Evolutionary conservation across 106 monocot genomes (phyloP).

Genomic region (Dendrobium catenatum): DNA sequence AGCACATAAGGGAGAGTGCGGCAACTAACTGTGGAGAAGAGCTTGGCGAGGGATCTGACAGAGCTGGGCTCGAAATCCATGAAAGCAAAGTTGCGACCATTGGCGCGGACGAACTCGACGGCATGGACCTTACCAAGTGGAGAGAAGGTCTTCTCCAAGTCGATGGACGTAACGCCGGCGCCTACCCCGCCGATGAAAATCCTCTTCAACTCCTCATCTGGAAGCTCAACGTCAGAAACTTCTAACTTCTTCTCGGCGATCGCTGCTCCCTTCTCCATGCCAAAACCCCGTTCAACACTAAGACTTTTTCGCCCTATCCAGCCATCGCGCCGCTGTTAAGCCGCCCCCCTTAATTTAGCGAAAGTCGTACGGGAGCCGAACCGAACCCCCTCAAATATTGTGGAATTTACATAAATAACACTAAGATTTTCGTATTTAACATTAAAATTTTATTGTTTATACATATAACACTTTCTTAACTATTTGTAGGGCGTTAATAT

Average conservation of each 20-base stretch:
- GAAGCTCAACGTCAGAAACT: not conserved
- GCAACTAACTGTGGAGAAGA: constrained; percentile 70
- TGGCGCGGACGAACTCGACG: constrained; percentile 62
- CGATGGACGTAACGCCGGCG: constrained; percentile 37
- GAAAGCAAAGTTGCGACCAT: constrained; percentile 70
- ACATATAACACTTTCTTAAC: not conserved
- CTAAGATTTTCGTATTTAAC: not conserved
- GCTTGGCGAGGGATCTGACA: constrained; percentile 65
- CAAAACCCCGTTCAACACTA: not conserved
- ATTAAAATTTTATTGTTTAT: not conserved
- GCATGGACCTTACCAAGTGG: constrained; percentile 43
- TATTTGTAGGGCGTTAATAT: too few relatives aligned
- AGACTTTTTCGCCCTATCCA: too few relatives aligned
- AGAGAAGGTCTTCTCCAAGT: constrained; percentile 63
- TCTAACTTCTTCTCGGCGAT: not conserved
- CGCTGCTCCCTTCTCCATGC: not conserved
- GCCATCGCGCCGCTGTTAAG: not conserved
- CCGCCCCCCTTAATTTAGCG: not conserved
- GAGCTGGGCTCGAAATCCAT: constrained; percentile 78
- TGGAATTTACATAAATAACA: too few relatives aligned
- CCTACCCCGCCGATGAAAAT: constrained; percentile 65
- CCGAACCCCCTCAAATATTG: too few relatives aligned
- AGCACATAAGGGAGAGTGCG: not conserved
- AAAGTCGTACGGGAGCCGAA: too few relatives aligned
- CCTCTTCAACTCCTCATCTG: constrained; percentile 20